Evolutionary conservation across 2,329 filamentous ascomycete genomes (phyloP).

Genomic region (Keithomyces neogunnii): DNA sequence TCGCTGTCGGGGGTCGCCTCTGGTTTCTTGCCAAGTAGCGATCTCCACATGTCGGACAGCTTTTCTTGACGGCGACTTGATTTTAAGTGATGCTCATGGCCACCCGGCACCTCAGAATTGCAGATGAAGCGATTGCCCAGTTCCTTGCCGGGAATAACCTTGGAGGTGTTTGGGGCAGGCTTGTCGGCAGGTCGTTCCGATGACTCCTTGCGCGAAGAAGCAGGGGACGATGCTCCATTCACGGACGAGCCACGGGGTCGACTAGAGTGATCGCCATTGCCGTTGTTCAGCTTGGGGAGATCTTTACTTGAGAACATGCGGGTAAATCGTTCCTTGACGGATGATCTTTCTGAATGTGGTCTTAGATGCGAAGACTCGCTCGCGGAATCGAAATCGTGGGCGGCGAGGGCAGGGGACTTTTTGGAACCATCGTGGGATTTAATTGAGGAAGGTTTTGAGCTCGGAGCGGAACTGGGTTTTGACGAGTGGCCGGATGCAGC

Average conservation of each 20-base stretch:
- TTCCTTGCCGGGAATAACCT: conserved; percentile 23
- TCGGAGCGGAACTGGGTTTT: conserved; percentile 6
- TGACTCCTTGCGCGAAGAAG: conserved; percentile 36
- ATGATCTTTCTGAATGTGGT: conserved; percentile 42
- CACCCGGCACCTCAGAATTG: conserved; percentile 48
- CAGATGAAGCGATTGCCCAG: conserved; percentile 42
- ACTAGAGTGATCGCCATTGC: conserved; percentile 23
- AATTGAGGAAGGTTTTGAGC: conserved; percentile 7
- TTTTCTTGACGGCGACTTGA: conserved; percentile 91
- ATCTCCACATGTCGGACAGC: conserved; percentile 82
- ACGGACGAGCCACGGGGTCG: conserved; percentile 27
- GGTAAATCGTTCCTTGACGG: conserved; percentile 55
- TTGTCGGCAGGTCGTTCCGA: conserved; percentile 17
- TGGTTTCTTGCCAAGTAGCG: conserved; percentile 77
- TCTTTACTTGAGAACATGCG: conserved; percentile 59
- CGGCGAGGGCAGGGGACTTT: conserved; percentile 30
- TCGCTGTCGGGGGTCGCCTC: conserved; percentile 68
- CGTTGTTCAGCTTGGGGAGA: conserved; percentile 23
- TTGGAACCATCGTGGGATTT: conserved; percentile 34
- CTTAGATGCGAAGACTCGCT: conserved; percentile 18
- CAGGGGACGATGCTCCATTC: conserved; percentile 25
- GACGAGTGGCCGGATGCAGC: conserved; percentile 4
- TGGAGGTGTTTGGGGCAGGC: conserved; percentile 19
- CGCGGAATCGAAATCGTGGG: conserved; percentile 28
- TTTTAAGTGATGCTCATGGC: conserved; percentile 82